phyloP scores from a whole-genome alignment of 306 rosid species.

The Lithocarpus polystachyus region DNA sequence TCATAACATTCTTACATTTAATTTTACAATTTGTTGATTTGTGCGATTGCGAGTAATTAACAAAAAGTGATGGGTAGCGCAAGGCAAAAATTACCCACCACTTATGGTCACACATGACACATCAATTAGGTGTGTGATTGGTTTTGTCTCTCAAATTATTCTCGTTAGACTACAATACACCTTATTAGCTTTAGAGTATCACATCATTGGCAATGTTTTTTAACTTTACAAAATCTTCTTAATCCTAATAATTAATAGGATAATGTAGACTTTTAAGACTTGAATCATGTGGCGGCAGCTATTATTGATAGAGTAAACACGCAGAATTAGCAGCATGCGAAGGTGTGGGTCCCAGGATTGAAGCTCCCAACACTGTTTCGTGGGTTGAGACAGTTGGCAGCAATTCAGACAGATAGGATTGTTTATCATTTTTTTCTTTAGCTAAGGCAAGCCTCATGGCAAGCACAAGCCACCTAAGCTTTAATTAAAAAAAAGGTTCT shows the following conservation, averaged over 20 bases:
- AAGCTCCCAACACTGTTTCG: constrained; percentile 32
- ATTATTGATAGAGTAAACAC: constrained; percentile 35
- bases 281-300: not conserved
- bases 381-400: constrained; percentile 43
- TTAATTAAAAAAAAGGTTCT: not conserved
- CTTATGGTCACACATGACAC: not conserved
- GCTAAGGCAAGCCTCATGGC: not conserved
- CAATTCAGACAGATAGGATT: constrained; percentile 23
- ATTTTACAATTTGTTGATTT: too few relatives aligned
- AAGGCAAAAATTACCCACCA: too few relatives aligned
- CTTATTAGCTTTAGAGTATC: not conserved
- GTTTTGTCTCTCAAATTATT: too few relatives aligned
- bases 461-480: not conserved
- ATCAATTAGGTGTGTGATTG: too few relatives aligned
- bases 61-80: too few relatives aligned
- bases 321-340: constrained; percentile 27
- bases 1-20: too few relatives aligned
- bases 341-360: constrained; percentile 34
- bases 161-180: too few relatives aligned
- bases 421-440: not conserved
- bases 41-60: too few relatives aligned
- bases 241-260: not conserved
- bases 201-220: not conserved
- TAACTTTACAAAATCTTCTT: not conserved
- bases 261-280: too few relatives aligned